Evolutionary conservation across 108 stramenopile species (phyloP), one percentile per base, ranked within the genome.

Genomic region (Pseudonitzschia delicatissima): DNA sequence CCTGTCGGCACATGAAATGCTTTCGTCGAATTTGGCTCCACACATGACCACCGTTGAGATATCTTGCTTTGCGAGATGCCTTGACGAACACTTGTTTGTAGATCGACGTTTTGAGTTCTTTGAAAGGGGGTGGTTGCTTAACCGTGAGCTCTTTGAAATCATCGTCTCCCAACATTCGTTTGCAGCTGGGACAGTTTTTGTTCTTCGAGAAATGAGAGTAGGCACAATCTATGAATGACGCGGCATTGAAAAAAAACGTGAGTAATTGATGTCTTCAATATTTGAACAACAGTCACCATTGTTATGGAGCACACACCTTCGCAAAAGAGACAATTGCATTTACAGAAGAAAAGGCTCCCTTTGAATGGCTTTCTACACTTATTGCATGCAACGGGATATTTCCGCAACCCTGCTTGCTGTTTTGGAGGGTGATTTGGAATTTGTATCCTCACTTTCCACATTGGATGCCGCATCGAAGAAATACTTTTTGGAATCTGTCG

Each of bases 271-370:
- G 23, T 8, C 13, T 18, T 50, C 23, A 8, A 23, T 13, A 50
- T 6, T 50, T 5, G 5, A 50, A 28, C 29, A 31, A 57, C 29
- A 4, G 4, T 9, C 51, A 3, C 3, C 21, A 29, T 21, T 9
- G 4, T 53, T 53, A 25, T n/a, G 3, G 4, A 5, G 29, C n/a
- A 34, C 86, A 68, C 72, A 88, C 90, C 87, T 81, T 91, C 87
- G 52, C 90, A 91, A 64, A 91, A 84, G 18, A 86, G 69, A 45
- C 90, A 91, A 62, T 91, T 84, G 62, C 90, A 91, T 9, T 82
- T 67, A 37, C 82, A 86, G n/a, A 88, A 68, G 74, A 88, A 91
- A 40, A 87, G 76, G 5, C 87, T 91, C 32, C 83, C 83, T 7
- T 71, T 70, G 25, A 91, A 71, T 6, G 83, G 82, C 64, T 86